Evolutionary conservation across 306 rosid species (phyloP).

Genomic region (Medicago arabica): DNA sequence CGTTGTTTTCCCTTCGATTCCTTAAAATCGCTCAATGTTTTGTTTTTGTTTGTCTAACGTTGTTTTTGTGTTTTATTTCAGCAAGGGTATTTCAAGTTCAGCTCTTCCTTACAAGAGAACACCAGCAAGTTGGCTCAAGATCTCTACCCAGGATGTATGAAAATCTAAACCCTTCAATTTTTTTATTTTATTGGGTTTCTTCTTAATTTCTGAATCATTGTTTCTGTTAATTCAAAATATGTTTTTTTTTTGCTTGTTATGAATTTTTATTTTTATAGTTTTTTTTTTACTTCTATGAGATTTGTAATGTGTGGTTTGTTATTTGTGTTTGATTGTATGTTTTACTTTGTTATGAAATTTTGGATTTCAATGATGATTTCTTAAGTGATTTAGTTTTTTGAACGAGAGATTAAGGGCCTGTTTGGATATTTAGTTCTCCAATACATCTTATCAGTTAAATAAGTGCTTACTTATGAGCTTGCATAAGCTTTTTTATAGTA

Average conservation of each 20-base stretch:
- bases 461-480: too few relatives aligned
- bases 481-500: too few relatives aligned
- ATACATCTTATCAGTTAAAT: too few relatives aligned
- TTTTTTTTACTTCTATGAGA: too few relatives aligned
- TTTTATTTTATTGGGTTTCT: neutral
- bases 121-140: conserved; percentile 80
- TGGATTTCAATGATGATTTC: neutral
- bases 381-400: neutral
- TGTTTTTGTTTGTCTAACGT: neutral
- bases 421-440: too few relatives aligned
- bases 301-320: neutral
- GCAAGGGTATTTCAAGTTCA: conserved; percentile 90
- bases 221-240: neutral
- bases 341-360: neutral
- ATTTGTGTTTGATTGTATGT: neutral
- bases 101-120: conserved; percentile 89
- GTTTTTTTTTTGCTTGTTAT: neutral
- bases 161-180: neutral
- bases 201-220: neutral
- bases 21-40: too few relatives aligned
- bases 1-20: too few relatives aligned
- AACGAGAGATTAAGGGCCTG: neutral
- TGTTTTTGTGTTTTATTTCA: conserved; percentile 38
- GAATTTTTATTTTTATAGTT: too few relatives aligned
- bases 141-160: conserved; percentile 75